Percentiles rank a stretch among this genome's conserved stretches.
Evolutionary conservation across 2,329 filamentous ascomycete species (phyloP).

Genomic region (Trichophyton simii): DNA sequence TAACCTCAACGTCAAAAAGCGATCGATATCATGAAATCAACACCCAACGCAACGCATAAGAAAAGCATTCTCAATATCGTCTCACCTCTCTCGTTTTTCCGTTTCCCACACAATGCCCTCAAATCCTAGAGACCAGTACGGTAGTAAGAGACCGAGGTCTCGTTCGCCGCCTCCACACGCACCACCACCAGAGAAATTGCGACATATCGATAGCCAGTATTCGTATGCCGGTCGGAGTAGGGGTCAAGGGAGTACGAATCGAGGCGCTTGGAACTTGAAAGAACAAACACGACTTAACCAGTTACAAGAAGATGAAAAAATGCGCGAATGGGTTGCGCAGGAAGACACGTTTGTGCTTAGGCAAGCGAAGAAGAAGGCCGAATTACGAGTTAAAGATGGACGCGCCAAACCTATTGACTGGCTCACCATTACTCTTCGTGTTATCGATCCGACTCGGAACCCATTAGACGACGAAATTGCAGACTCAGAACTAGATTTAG

Average conservation of each 20-base stretch:
- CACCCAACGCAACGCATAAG: neutral
- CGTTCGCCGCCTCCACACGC: conserved; percentile 31
- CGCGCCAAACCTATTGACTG: conserved; percentile 88
- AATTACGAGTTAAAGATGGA: conserved; percentile 82
- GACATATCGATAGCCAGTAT: conserved; percentile 22
- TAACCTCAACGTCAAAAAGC: neutral
- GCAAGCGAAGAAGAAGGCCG: conserved; percentile 95
- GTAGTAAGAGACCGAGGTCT: conserved; percentile 30
- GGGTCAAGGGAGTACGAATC: conserved; percentile 16
- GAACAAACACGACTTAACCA: conserved; percentile 38
- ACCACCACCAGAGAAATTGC: conserved; percentile 28
- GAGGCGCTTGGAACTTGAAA: conserved; percentile 18
- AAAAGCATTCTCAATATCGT: neutral
- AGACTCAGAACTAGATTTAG: conserved; percentile 64
- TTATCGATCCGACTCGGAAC: conserved; percentile 73
- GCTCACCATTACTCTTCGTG: conserved; percentile 78
- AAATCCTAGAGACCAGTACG: conserved; percentile 18
- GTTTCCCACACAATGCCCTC: neutral
- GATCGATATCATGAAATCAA: neutral
- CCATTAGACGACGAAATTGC: conserved; percentile 68
- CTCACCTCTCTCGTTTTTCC: neutral
- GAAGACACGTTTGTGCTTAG: conserved; percentile 93
- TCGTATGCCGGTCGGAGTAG: conserved; percentile 13
- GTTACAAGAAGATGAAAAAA: conserved; percentile 64
- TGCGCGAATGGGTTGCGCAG: conserved; percentile 73